Evolutionary conservation across 805 yeast genomes (phyloP).

Genomic region (Saccharomyces paradoxus): DNA sequence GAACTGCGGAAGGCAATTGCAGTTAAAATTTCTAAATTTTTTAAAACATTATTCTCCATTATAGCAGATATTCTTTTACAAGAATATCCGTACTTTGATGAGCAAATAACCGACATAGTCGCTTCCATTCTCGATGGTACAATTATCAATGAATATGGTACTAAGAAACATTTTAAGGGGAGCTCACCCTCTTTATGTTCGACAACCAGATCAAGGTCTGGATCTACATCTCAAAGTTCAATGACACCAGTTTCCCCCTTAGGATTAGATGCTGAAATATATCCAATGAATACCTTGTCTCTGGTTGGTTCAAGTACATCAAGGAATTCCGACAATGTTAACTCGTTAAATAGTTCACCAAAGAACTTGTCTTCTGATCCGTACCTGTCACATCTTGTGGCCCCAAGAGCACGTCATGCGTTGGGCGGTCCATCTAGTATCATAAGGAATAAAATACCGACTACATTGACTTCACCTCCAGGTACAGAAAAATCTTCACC

Average conservation of each 20-base stretch:
- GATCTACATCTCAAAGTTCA: conserved; percentile 8
- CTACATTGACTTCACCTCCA: conserved; percentile 8
- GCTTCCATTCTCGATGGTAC: conserved; percentile 24
- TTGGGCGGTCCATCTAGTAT: conserved; percentile 6
- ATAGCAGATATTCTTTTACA: conserved; percentile 23
- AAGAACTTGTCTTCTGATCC: conserved; percentile 1
- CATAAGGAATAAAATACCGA: conserved; percentile 1
- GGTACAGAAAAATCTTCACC: conserved; percentile 5
- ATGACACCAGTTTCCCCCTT: neutral
- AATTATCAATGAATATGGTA: conserved; percentile 13
- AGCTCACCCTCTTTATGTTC: conserved; percentile 10
- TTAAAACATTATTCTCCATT: conserved; percentile 25
- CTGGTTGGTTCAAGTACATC: neutral
- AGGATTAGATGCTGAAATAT: neutral
- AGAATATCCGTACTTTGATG: conserved; percentile 19
- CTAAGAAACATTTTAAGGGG: conserved; percentile 8
- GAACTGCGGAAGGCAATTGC: conserved; percentile 22
- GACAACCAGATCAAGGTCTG: conserved; percentile 5
- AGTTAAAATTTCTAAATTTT: conserved; percentile 22
- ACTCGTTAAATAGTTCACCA: neutral
- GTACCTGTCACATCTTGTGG: conserved; percentile 9
- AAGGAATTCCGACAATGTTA: neutral
- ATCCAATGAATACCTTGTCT: neutral
- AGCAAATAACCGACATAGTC: conserved; percentile 19
- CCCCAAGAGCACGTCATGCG: conserved; percentile 14